Percentiles rank a stretch among this genome's conserved stretches.
phyloP scores from a whole-genome alignment of 495 filamentous ascomycete species.

The Daldinia caldariorum region DNA sequence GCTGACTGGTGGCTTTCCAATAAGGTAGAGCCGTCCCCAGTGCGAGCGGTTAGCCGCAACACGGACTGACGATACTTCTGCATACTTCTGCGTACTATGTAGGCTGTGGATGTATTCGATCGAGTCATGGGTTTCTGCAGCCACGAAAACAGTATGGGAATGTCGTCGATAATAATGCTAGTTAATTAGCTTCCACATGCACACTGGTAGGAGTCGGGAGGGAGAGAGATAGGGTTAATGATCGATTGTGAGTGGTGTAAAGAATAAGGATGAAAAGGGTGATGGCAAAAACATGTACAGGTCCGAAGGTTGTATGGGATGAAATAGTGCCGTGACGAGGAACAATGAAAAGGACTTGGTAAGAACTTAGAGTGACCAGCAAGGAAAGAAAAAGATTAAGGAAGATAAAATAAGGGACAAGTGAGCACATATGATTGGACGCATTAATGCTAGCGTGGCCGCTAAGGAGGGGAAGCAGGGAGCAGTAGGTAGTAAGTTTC shows the following conservation, averaged over 20 bases:
- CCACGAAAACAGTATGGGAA: not conserved
- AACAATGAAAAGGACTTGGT: constrained; percentile 46
- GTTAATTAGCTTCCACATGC: too few species aligned
- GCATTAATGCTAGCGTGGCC: constrained; percentile 56
- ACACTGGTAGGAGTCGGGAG: too few species aligned
- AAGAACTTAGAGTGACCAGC: constrained; percentile 42
- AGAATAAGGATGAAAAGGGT: not conserved
- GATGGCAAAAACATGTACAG: not conserved
- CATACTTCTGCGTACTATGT: constrained; percentile 39
- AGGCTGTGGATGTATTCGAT: constrained; percentile 38
- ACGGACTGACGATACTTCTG: constrained; percentile 41
- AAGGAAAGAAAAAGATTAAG: constrained; percentile 46
- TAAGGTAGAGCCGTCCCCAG: constrained; percentile 35
- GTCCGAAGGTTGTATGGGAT: constrained; percentile 14
- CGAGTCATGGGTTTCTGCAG: constrained; percentile 46
- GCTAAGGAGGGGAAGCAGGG: constrained; percentile 46
- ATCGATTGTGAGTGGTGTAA: not conserved
- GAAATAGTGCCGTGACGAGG: constrained; percentile 35
- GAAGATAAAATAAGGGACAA: constrained; percentile 44
- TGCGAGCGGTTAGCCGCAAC: constrained; percentile 25
- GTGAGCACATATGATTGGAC: constrained; percentile 57
- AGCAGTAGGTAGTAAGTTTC: constrained; percentile 41
- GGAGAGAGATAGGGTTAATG: too few species aligned
- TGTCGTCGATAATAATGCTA: not conserved
- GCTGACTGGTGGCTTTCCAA: constrained; percentile 32